phyloP scores from a whole-genome alignment of 2,329 filamentous ascomycete genomes.

The Sclerotinia minor region DNA sequence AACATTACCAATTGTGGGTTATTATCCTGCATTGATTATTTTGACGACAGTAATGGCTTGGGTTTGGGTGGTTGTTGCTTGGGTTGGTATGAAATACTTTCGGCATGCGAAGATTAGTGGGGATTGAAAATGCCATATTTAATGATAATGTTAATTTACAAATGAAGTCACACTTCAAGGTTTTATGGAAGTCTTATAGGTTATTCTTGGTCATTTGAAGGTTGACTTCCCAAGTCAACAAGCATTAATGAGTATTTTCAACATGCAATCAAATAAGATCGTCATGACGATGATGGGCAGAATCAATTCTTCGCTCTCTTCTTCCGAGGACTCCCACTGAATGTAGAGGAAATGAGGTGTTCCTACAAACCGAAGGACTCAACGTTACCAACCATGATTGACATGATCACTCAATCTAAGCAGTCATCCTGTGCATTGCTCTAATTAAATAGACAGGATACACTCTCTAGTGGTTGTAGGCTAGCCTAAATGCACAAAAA shows the following conservation, averaged over 20 bases:
- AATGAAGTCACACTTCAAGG: constrained; percentile 8
- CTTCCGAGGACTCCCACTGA: neutral
- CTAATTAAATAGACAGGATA: neutral
- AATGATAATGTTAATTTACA: constrained; percentile 22
- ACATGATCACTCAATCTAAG: neutral
- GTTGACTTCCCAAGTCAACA: neutral
- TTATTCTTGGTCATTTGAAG: neutral
- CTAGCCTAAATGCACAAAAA: too few species aligned
- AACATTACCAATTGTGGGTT: constrained; percentile 91
- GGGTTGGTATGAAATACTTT: constrained; percentile 99
- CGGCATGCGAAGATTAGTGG: constrained; percentile 82
- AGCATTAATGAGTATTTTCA: neutral
- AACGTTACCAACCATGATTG: neutral
- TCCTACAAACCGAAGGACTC: neutral
- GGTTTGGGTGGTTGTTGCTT: constrained; percentile 97
- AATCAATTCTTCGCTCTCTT: neutral
- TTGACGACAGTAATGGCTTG: constrained; percentile 95
- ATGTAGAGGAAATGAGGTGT: too few species aligned
- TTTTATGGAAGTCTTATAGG: neutral
- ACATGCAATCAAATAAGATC: neutral
- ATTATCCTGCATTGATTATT: constrained; percentile 93
- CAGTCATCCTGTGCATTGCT: too few species aligned
- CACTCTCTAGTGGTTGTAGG: too few species aligned
- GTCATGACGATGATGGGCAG: neutral
- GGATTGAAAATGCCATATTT: constrained; percentile 35